Percentiles rank a stretch among this genome's conserved stretches.
Conservation (phyloP, 1,139 yeast species). For the Candida labiduridarum region DNA sequence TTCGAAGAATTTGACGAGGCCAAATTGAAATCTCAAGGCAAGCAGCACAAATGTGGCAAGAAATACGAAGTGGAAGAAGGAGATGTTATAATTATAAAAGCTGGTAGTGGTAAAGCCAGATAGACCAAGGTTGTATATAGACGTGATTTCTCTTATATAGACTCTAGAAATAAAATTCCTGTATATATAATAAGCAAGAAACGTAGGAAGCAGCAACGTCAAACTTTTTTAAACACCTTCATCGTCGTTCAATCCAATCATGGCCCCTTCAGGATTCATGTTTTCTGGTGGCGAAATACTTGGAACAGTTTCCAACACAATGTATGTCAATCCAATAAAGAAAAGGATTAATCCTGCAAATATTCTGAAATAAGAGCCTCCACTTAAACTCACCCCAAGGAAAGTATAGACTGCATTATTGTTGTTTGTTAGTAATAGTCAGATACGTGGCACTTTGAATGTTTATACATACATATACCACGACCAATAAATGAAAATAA, state of each 20-base stretch:
- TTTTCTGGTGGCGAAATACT: slow-evolving; percentile 73
- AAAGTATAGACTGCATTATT: slow-evolving; percentile 55
- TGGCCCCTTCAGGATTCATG: slow-evolving; percentile 59
- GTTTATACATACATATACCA: slow-evolving; percentile 57
- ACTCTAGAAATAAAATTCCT: neutral
- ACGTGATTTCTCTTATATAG: neutral
- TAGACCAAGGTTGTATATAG: slow-evolving; percentile 11
- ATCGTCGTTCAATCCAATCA: slow-evolving; percentile 47
- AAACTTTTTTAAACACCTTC: slow-evolving; percentile 1
- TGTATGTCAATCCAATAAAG: slow-evolving; percentile 58
- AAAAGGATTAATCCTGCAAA: slow-evolving; percentile 59
- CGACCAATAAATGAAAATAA: slow-evolving; percentile 83
- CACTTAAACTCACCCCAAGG: slow-evolving; percentile 64
- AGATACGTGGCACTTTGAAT: neutral
- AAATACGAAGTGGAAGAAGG: slow-evolving; percentile 76
- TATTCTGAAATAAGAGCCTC: slow-evolving; percentile 57
- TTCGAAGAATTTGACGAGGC: slow-evolving; percentile 45
- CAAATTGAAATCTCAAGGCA: slow-evolving; percentile 48
- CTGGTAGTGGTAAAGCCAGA: slow-evolving; percentile 41
- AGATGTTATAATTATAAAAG: slow-evolving; percentile 68
- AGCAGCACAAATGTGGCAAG: slow-evolving; percentile 66
- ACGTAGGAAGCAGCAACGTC: too few relatives aligned
- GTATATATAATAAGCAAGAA: too few relatives aligned
- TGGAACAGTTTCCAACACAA: slow-evolving; percentile 68
- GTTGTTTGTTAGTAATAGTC: slow-evolving; percentile 19